phyloP scores from a whole-genome alignment of 768 basidiomycete genomes.

The Lactarius sp. region DNA sequence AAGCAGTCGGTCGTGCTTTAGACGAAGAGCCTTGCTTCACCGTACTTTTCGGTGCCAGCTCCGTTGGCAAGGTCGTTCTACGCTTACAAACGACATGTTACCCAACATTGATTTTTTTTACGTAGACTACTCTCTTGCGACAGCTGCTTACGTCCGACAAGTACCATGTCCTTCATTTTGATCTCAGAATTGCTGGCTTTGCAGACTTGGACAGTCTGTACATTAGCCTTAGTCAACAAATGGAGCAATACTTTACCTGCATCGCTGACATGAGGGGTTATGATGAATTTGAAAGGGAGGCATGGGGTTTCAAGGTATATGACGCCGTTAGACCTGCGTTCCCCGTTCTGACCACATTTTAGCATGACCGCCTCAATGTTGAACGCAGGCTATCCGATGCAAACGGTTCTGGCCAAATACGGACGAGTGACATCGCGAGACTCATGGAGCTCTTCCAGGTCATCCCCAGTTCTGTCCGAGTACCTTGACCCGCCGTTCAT shows the following conservation, averaged over 20 bases:
- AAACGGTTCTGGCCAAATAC: constrained; percentile 44
- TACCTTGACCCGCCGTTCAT: neutral
- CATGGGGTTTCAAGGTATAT: constrained; percentile 71
- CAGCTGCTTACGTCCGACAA: constrained; percentile 64
- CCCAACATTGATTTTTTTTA: neutral
- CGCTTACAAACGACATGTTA: neutral
- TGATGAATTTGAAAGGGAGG: constrained; percentile 68
- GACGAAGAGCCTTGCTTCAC: constrained; percentile 75
- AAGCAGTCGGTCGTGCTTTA: constrained; percentile 58
- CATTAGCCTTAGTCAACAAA: constrained; percentile 68
- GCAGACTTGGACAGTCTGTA: constrained; percentile 78
- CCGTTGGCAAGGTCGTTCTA: constrained; percentile 64
- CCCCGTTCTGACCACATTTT: constrained; percentile 13
- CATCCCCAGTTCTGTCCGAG: neutral
- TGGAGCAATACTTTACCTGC: constrained; percentile 74
- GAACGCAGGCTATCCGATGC: constrained; percentile 55
- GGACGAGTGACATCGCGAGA: constrained; percentile 74
- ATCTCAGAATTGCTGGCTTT: constrained; percentile 79
- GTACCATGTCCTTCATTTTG: constrained; percentile 81
- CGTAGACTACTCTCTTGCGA: constrained; percentile 68
- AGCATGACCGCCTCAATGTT: constrained; percentile 76
- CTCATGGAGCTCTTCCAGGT: constrained; percentile 85
- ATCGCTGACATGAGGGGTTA: constrained; percentile 58
- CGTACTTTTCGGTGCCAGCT: constrained; percentile 73
- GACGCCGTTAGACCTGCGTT: neutral